Percentiles rank a stretch among this genome's conserved stretches.
Conservation (phyloP, 306 rosid species). For the Prunus kanzakura region DNA sequence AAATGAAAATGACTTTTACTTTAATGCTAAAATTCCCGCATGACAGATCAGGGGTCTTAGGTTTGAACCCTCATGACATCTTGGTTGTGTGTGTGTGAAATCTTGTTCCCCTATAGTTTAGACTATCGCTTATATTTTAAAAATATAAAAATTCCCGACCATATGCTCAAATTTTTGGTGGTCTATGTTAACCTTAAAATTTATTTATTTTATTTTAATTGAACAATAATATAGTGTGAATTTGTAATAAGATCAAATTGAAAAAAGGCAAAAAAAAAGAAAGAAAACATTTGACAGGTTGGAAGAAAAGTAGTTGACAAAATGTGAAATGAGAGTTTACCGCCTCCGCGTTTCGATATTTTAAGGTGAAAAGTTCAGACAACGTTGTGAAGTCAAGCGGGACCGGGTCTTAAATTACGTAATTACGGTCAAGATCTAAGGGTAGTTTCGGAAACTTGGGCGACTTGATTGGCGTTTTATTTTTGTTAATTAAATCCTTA, state of each 20-base stretch:
- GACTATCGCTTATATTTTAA: too few species aligned
- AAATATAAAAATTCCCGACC: too few species aligned
- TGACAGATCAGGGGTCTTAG: accelerated
- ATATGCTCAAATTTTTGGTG: too few species aligned
- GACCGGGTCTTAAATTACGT: slow-evolving; percentile 24
- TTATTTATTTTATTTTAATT: too few species aligned
- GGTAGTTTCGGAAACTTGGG: slow-evolving; percentile 21
- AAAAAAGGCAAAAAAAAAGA: neutral
- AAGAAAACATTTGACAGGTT: neutral
- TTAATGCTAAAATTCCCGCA: too few species aligned
- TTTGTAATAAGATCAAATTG: neutral
- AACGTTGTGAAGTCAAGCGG: neutral
- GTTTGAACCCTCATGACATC: accelerated
- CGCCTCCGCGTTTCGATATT: slow-evolving; percentile 40
- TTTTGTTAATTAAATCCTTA: slow-evolving; percentile 23
- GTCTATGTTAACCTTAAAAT: too few species aligned
- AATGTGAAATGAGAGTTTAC: slow-evolving; percentile 16
- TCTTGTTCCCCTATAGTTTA: accelerated
- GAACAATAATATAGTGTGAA: too few species aligned
- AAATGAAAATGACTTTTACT: neutral
- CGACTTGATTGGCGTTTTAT: slow-evolving; percentile 14
- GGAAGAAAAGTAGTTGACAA: neutral
- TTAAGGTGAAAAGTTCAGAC: slow-evolving; percentile 15
- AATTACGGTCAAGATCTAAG: slow-evolving; percentile 17
- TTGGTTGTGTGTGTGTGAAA: too few species aligned